Evolutionary conservation across 2,329 filamentous ascomycete genomes (phyloP).

Genomic region (Monosporascus sp.): DNA sequence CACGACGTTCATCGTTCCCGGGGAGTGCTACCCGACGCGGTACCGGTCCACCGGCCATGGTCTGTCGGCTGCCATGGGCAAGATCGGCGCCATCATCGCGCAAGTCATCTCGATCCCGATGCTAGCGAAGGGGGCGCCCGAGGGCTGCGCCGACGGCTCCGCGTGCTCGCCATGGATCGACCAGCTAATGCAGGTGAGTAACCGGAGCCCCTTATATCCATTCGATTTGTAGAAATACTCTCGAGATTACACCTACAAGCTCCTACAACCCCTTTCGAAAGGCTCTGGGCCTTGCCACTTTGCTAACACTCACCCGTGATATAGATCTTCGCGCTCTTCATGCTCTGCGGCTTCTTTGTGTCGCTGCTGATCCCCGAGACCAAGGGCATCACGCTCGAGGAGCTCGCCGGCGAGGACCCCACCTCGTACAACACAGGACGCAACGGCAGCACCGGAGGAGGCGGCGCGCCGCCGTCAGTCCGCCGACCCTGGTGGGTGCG

Average conservation of each 20-base stretch:
- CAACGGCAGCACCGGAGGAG: constrained; percentile 39
- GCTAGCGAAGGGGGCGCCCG: constrained; percentile 49
- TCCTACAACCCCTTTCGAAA: neutral
- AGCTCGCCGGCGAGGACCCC: constrained; percentile 61
- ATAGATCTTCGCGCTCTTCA: constrained; percentile 69
- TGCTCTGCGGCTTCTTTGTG: constrained; percentile 65
- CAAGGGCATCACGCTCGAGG: constrained; percentile 67
- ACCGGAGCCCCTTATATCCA: too few species aligned
- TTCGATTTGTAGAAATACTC: too few species aligned
- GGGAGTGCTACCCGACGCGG: constrained; percentile 60
- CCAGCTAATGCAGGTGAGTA: constrained; percentile 56
- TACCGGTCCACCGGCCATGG: constrained; percentile 61
- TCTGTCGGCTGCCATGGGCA: constrained; percentile 60
- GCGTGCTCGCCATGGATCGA: constrained; percentile 58
- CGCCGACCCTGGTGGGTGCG: constrained; percentile 33
- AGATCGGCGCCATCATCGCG: constrained; percentile 62
- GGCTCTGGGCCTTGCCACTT: neutral
- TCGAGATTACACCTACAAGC: too few species aligned
- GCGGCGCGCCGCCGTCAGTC: constrained; percentile 18
- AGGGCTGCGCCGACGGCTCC: constrained; percentile 45
- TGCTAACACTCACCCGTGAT: neutral
- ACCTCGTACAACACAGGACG: constrained; percentile 51
- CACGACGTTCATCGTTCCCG: constrained; percentile 60
- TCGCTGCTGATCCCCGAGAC: constrained; percentile 74
- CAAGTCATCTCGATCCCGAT: constrained; percentile 61